These are phyloP conservation scores for Blastomyces parvus DNA, from an alignment of 2,329 filamentous ascomycete species.

Conservation along the genomic window DNA sequence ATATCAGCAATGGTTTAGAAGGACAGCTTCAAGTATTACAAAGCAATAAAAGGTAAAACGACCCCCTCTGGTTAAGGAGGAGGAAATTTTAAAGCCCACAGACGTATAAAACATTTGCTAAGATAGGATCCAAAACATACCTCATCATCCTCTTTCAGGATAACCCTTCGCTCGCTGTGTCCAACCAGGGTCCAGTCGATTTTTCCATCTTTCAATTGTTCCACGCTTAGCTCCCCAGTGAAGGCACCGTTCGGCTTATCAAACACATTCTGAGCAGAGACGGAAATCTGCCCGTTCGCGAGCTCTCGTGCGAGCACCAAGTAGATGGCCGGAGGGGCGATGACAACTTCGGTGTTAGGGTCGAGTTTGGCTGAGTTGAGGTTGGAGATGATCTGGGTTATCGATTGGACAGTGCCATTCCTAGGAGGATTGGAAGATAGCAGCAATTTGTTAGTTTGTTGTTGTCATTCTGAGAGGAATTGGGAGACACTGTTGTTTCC, in stretches of 20 bases:
- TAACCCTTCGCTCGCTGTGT: conserved; percentile 87
- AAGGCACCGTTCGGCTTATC: conserved; percentile 95
- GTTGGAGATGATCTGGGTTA: conserved; percentile 82
- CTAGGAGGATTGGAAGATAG: conserved; percentile 40
- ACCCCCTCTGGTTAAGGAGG: neutral
- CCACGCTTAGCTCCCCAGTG: conserved; percentile 90
- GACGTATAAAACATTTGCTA: neutral
- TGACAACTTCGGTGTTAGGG: conserved; percentile 67
- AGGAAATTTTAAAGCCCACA: neutral
- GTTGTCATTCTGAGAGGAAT: neutral
- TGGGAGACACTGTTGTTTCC: conserved; percentile 4
- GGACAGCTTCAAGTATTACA: neutral
- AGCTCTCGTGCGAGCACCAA: conserved; percentile 76
- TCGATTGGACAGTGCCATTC: conserved; percentile 86
- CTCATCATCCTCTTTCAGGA: conserved; percentile 76
- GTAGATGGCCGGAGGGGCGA: conserved; percentile 84
- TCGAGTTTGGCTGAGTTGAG: conserved; percentile 72
- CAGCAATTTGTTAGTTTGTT: neutral
- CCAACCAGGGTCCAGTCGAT: conserved; percentile 88
- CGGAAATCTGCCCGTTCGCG: conserved; percentile 65
- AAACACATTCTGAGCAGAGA: conserved; percentile 94
- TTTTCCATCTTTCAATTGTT: conserved; percentile 79
- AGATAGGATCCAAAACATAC: conserved; percentile 26
- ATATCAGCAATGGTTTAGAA: neutral
- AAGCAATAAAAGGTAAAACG: neutral